A percentile compares a stretch with the other conserved stretches of the same genome.
These are phyloP conservation scores for Hypoxylon subgilvum DNA, from an alignment of 495 filamentous ascomycete species.

Conservation along the genomic window DNA sequence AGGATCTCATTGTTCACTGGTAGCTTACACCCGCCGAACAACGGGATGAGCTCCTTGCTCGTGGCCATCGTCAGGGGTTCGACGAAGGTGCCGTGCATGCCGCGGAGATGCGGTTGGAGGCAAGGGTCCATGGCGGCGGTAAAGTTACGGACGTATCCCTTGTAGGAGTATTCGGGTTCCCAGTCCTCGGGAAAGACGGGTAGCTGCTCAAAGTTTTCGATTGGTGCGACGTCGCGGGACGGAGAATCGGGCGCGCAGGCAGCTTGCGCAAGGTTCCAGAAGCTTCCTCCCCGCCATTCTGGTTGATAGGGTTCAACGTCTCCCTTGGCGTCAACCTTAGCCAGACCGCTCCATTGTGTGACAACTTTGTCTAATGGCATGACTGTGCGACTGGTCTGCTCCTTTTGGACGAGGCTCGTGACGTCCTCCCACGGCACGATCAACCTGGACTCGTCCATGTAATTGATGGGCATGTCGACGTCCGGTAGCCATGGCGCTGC, in stretches of 20 bases:
- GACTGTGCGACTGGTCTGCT: constrained; percentile 52
- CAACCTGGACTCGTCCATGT: constrained; percentile 67
- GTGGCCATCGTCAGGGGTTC: constrained; percentile 64
- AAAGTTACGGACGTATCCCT: constrained; percentile 68
- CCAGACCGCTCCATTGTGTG: constrained; percentile 36
- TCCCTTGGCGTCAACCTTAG: constrained; percentile 39
- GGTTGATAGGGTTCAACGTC: constrained; percentile 37
- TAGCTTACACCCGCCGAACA: constrained; percentile 80
- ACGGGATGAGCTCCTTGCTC: constrained; percentile 65
- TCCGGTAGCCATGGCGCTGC: constrained; percentile 64
- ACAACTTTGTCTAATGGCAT: constrained; percentile 36
- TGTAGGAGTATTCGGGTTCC: constrained; percentile 46
- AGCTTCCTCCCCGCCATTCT: constrained; percentile 34
- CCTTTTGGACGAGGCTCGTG: constrained; percentile 55
- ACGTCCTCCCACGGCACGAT: constrained; percentile 67
- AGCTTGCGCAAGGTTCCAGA: constrained; percentile 50
- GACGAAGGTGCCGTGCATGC: constrained; percentile 74
- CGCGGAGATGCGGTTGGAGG: constrained; percentile 57
- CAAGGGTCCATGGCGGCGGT: constrained; percentile 68
- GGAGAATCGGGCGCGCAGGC: constrained; percentile 64
- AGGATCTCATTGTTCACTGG: constrained; percentile 82
- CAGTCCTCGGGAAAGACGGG: constrained; percentile 45
- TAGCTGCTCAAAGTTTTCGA: constrained; percentile 41
- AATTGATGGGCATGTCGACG: constrained; percentile 70
- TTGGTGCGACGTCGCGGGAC: constrained; percentile 53